Base-by-base conservation (phyloP, 2,329 filamentous ascomycete genomes). In the Alternaria hordeiaustralica region DNA sequence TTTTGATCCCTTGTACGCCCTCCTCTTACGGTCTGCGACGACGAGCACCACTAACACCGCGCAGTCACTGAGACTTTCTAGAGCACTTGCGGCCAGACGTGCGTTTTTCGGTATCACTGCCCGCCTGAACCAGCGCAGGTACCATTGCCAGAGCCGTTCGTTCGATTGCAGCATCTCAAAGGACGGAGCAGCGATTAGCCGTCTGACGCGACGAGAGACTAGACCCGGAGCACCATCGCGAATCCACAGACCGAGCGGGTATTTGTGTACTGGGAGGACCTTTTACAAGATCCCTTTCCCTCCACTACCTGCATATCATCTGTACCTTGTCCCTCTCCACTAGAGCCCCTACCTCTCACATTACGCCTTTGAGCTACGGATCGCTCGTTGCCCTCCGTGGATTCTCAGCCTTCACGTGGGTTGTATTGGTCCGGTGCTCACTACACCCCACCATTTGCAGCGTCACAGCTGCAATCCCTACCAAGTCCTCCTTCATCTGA, bases 401-500 rank as follows among this genome's bases (percentile, higher is more conserved):
- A 85, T 84, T 79, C 80, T 75, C 79, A 78, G 75, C 73, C 81
- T 72, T 77, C 81, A 80, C 81, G 81, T 79, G 82, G 81, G 80
- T 80, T 81, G 75, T 81, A 81, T 80, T 86, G 84, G 83, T 75
- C 82, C 58, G 79, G 75, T 76, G 76, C 72, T 61, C 77, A 79
- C 55, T 75, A 80, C 62, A 73, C 73, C 75, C 74, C 74, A 67
- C 73, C 75, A 65, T 75, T 76, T 70, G 71, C 76, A 76, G 69
- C 76, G 70, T 77, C 79, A 72, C 78, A 79, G 65, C 71, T 81
- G 70, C 74, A 79, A 59, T 79, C 79, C 56, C 68, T 81, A 49
- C 76, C 77, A 68, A 80, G 77, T 71, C 79, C 81, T 60, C 79
- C 82, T 61, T 76, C 77, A 58, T 79, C 78, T 67, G 76, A 79